Evolutionary conservation across 257 asterid species (phyloP).

Genomic region (Ligustrum vulgare): DNA sequence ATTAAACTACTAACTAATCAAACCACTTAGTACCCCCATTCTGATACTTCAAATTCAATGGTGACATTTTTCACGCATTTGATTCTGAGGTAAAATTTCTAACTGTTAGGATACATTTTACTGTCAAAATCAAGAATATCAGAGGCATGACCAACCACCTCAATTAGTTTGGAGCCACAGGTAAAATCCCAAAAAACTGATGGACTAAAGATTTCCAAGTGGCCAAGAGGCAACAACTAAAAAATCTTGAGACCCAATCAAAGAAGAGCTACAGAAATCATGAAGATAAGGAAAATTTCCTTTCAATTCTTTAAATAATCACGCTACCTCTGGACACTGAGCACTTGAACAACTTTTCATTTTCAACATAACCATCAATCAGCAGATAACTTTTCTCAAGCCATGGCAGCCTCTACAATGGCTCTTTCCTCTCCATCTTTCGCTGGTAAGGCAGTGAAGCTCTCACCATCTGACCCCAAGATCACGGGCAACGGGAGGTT

Average conservation of each 20-base stretch:
- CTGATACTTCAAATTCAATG: too few relatives aligned
- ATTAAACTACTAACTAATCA: too few relatives aligned
- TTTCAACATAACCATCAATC: not conserved
- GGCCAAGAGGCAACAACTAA: not conserved
- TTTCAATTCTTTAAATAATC: constrained; percentile 9
- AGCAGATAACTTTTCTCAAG: not conserved
- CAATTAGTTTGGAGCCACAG: too few relatives aligned
- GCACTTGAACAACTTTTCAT: not conserved
- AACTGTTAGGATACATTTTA: too few relatives aligned
- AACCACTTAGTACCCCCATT: too few relatives aligned
- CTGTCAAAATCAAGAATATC: too few relatives aligned
- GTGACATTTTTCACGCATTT: too few relatives aligned
- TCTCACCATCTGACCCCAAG: constrained; percentile 1
- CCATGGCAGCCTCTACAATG: constrained; percentile 32
- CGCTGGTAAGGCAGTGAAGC: constrained; percentile 24
- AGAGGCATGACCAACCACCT: too few relatives aligned
- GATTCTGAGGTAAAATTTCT: too few relatives aligned
- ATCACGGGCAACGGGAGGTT: constrained; percentile 19
- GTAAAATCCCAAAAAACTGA: not conserved
- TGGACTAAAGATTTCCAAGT: constrained; percentile 24
- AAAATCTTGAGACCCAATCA: constrained; percentile 25
- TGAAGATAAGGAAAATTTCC: constrained; percentile 20
- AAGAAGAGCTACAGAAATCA: constrained; percentile 24
- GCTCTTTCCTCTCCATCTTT: constrained; percentile 29
- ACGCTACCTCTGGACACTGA: not conserved